Conservation (phyloP, 1,284 basidiomycete genomes). For the Trichosporon faecale region DNA sequence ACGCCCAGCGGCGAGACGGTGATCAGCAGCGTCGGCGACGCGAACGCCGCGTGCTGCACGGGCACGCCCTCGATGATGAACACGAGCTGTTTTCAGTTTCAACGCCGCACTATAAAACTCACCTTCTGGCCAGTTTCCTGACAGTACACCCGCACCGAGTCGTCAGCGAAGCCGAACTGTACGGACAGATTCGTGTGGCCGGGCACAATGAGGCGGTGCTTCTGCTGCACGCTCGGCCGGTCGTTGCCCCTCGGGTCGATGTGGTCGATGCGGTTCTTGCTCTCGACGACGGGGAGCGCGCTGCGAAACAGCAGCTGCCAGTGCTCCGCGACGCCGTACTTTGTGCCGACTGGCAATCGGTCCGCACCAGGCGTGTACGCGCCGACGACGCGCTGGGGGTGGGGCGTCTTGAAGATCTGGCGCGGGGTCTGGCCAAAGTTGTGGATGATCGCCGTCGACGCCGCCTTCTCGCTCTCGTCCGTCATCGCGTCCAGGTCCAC, state of each 20-base stretch:
- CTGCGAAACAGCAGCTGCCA: slow-evolving; percentile 49
- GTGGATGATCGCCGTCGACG: slow-evolving; percentile 91
- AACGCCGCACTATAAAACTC: background rate
- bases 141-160: slow-evolving; percentile 40
- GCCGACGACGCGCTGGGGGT: slow-evolving; percentile 67
- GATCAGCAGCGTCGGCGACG: slow-evolving; percentile 65
- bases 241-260: slow-evolving; percentile 20
- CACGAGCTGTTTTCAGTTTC: slow-evolving; percentile 57
- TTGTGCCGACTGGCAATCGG: slow-evolving; percentile 64
- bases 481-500: slow-evolving; percentile 83
- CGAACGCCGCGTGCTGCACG: slow-evolving; percentile 72
- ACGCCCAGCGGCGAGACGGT: slow-evolving; percentile 74
- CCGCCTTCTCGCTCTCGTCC: slow-evolving; percentile 81
- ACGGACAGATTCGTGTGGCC: slow-evolving; percentile 31
- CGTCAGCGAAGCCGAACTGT: slow-evolving; percentile 50
- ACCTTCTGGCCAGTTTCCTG: slow-evolving; percentile 43
- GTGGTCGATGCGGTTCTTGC: slow-evolving; percentile 62
- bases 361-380: slow-evolving; percentile 55
- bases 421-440: slow-evolving; percentile 89
- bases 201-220: slow-evolving; percentile 32
- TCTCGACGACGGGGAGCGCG: slow-evolving; percentile 51
- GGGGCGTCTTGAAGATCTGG: slow-evolving; percentile 79
- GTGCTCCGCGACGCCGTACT: slow-evolving; percentile 73
- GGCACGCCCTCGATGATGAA: slow-evolving; percentile 71
- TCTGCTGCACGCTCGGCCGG: slow-evolving; percentile 33